A percentile compares a stretch with the other conserved stretches of the same genome.
Evolutionary conservation across 768 basidiomycete species (phyloP).

Genomic region (Leccinum broughii): DNA sequence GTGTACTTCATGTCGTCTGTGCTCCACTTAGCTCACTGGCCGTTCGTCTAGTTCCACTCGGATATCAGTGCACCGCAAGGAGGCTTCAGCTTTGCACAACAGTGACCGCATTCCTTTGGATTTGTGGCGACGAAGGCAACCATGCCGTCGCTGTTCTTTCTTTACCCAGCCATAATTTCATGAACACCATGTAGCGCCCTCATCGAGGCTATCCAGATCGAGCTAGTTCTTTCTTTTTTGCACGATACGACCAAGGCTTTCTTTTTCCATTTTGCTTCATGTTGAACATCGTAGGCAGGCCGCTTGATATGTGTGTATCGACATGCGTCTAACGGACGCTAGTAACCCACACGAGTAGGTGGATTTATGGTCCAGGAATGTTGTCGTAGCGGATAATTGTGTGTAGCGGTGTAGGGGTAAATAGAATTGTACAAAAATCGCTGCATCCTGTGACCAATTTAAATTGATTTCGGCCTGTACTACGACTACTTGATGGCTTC

Average conservation of each 20-base stretch:
- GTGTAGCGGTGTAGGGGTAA: slow-evolving; percentile 8
- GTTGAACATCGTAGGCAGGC: slow-evolving; percentile 24
- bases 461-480: slow-evolving; percentile 4
- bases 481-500: slow-evolving; percentile 64
- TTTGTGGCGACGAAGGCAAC: slow-evolving; percentile 6
- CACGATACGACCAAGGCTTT: slow-evolving; percentile 11
- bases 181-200: slow-evolving; percentile 20
- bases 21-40: slow-evolving; percentile 7
- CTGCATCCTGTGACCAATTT: not conserved
- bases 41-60: slow-evolving; percentile 64
- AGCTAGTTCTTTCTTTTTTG: slow-evolving; percentile 11
- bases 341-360: slow-evolving; percentile 19
- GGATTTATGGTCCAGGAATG: slow-evolving; percentile 19
- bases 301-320: slow-evolving; percentile 23
- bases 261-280: slow-evolving; percentile 20
- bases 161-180: slow-evolving; percentile 22
- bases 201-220: slow-evolving; percentile 17
- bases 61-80: slow-evolving; percentile 89
- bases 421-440: slow-evolving; percentile 13
- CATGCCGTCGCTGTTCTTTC: slow-evolving; percentile 4
- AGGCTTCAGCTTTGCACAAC: slow-evolving; percentile 91
- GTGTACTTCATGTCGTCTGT: slow-evolving; percentile 26
- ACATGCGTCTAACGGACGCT: slow-evolving; percentile 38
- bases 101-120: slow-evolving; percentile 31
- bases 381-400: slow-evolving; percentile 26